phyloP scores from a whole-genome alignment of 2,329 filamentous ascomycete genomes.

The Teratosphaeria gauchensis region DNA sequence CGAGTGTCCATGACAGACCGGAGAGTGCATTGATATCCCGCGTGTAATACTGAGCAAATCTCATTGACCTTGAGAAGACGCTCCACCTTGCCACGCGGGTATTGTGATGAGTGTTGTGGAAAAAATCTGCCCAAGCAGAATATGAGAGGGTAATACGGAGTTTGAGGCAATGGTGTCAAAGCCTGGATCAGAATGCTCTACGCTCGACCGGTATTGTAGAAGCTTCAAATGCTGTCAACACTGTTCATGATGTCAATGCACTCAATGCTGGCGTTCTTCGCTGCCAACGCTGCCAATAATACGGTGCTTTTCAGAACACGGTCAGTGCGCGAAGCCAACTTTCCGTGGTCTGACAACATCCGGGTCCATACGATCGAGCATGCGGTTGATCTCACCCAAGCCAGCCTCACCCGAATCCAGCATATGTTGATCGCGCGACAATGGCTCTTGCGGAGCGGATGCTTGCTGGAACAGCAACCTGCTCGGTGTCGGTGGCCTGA shows the following conservation, averaged over 20 bases:
- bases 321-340: slow-evolving; percentile 26
- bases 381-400: slow-evolving; percentile 38
- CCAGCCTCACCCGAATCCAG: slow-evolving; percentile 37
- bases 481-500: slow-evolving; percentile 22
- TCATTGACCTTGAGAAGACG: slow-evolving; percentile 42
- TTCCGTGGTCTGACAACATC: slow-evolving; percentile 16
- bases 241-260: not conserved
- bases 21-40: slow-evolving; percentile 33
- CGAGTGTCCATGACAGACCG: slow-evolving; percentile 8
- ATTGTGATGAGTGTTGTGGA: slow-evolving; percentile 1
- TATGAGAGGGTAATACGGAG: not conserved
- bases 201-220: too few species aligned
- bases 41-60: slow-evolving; percentile 46
- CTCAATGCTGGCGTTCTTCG: not conserved
- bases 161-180: not conserved
- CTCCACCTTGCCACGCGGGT: slow-evolving; percentile 44
- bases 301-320: not conserved
- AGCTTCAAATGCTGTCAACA: too few species aligned
- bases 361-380: slow-evolving; percentile 31
- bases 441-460: slow-evolving; percentile 15
- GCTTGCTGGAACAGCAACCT: slow-evolving; percentile 24
- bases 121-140: not conserved
- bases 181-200: not conserved
- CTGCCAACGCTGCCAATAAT: not conserved
- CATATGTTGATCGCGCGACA: slow-evolving; percentile 32